Conservation (phyloP, 495 filamentous ascomycete genomes). For the Hypoxylon trugodes region DNA sequence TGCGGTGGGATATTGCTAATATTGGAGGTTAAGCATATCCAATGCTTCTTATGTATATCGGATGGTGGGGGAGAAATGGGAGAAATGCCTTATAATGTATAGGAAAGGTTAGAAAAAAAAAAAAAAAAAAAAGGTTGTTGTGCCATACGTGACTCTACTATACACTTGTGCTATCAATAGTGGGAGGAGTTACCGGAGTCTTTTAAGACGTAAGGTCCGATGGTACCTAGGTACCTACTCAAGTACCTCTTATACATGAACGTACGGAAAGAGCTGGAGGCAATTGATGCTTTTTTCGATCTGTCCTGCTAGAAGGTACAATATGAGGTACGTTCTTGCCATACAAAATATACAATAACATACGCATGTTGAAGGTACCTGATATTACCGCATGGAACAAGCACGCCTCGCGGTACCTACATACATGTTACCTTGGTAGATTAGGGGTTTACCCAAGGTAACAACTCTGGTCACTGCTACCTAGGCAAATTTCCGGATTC, state of each 20-base stretch:
- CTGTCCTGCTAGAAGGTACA: constrained; percentile 20
- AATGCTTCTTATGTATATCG: neutral
- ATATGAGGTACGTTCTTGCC: constrained; percentile 12
- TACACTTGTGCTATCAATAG: no score
- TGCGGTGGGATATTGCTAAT: constrained; percentile 4
- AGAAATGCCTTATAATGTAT: constrained; percentile 1
- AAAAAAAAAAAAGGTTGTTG: constrained; percentile 15
- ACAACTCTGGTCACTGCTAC: constrained; percentile 12
- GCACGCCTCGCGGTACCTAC: constrained; percentile 12
- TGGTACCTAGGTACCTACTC: no score
- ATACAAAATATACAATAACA: neutral
- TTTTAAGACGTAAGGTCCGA: no score
- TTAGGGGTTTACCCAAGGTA: constrained; percentile 14
- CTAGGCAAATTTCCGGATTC: constrained; percentile 25
- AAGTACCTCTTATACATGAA: no score
- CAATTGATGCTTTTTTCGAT: neutral
- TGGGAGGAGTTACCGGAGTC: no score
- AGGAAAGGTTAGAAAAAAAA: no score
- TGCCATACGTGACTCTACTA: constrained; percentile 10
- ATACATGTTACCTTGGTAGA: constrained; percentile 13
- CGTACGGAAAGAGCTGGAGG: neutral
- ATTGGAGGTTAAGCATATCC: neutral
- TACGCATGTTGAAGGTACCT: constrained; percentile 1
- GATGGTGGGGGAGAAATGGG: neutral
- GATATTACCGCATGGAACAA: neutral